Conservation (phyloP, 805 yeast genomes). For the Lipomyces sp. region DNA sequence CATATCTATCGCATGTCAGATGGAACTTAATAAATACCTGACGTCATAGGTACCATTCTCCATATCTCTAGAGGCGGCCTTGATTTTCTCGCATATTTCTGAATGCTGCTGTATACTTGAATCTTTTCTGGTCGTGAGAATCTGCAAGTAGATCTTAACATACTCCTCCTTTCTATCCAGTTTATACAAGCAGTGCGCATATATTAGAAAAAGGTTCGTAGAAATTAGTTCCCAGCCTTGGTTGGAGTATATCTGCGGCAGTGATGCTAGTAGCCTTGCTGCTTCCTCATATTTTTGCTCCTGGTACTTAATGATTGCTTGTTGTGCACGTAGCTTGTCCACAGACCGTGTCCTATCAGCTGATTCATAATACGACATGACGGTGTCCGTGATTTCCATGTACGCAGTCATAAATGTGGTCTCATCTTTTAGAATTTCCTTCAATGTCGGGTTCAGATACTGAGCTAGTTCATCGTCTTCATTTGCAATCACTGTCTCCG, state of each 20-base stretch:
- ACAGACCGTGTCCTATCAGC: constrained; percentile 67
- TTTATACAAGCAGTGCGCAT: constrained; percentile 63
- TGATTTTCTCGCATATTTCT: constrained; percentile 16
- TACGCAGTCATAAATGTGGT: constrained; percentile 51
- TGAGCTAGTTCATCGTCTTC: constrained; percentile 23
- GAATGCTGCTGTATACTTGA: constrained; percentile 1
- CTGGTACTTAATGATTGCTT: constrained; percentile 71
- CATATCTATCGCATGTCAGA: neutral
- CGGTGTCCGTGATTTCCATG: constrained; percentile 59
- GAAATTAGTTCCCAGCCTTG: constrained; percentile 81
- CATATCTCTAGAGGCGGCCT: constrained; percentile 13
- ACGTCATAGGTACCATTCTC: constrained; percentile 11
- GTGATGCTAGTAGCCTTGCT: constrained; percentile 63
- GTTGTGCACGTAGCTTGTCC: constrained; percentile 75
- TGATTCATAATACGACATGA: constrained; percentile 57
- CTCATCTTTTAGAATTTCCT: constrained; percentile 44
- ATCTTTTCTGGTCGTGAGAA: constrained; percentile 15
- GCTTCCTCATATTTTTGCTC: constrained; percentile 63
- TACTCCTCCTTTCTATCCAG: constrained; percentile 40
- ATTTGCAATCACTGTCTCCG: neutral
- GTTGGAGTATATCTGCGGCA: constrained; percentile 67
- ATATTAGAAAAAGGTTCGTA: constrained; percentile 64
- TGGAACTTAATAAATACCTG: neutral
- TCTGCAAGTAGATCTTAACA: constrained; percentile 37
- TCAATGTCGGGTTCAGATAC: constrained; percentile 36